Conservation (phyloP, 768 basidiomycete genomes). For the Lactifluus volemus region DNA sequence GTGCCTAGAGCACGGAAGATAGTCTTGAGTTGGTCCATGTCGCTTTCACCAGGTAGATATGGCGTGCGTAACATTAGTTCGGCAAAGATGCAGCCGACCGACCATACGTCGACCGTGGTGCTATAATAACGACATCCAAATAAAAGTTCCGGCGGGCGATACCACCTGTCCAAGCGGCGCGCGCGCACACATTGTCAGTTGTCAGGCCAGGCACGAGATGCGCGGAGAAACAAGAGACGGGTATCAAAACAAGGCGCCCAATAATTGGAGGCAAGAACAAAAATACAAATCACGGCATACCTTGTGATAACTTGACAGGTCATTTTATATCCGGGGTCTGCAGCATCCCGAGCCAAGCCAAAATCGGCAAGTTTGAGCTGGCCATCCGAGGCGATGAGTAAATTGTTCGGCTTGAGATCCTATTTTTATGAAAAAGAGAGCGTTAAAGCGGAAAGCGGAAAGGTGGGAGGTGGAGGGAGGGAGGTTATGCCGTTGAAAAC, state of each 20-base stretch:
- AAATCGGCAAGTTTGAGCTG: slow-evolving; percentile 98
- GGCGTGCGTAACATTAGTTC: slow-evolving; percentile 95
- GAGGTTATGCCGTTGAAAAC: neutral
- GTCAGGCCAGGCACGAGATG: neutral
- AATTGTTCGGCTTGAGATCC: slow-evolving; percentile 99
- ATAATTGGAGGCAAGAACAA: neutral
- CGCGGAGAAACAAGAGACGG: no score
- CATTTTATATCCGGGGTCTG: slow-evolving; percentile 94
- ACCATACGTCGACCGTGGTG: slow-evolving; percentile 93
- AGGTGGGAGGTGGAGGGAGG: no score
- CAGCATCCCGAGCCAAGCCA: slow-evolving; percentile 93
- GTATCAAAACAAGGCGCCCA: neutral
- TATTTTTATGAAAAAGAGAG: slow-evolving; percentile 26
- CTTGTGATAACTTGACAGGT: slow-evolving; percentile 97
- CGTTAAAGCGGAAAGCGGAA: neutral
- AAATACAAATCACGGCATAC: slow-evolving; percentile 34
- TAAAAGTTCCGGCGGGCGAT: slow-evolving; percentile 91
- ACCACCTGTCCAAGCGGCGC: slow-evolving; percentile 63
- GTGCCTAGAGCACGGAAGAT: slow-evolving; percentile 93
- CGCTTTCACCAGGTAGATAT: slow-evolving; percentile 90
- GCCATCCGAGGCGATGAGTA: slow-evolving; percentile 85
- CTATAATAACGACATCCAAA: slow-evolving; percentile 89
- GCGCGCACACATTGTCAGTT: no score
- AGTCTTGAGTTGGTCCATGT: slow-evolving; percentile 94
- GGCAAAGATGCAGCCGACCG: slow-evolving; percentile 95